Conservation (phyloP, 768 basidiomycete species). For the Lactarius akahatsu region DNA sequence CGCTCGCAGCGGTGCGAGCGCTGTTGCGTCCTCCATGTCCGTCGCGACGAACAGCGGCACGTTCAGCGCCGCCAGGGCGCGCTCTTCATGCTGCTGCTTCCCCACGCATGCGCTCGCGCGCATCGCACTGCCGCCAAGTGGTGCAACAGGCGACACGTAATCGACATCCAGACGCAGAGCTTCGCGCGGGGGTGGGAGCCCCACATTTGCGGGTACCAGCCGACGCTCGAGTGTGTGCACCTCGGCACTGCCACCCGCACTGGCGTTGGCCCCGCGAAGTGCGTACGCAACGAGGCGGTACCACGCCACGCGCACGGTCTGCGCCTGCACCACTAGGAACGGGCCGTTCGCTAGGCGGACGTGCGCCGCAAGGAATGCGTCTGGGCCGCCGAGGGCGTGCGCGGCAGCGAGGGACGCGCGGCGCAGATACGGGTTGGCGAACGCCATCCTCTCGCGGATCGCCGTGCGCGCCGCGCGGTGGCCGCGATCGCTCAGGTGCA, state of each 20-base stretch:
- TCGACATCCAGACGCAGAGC: constrained; percentile 16
- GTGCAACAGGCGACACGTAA: constrained; percentile 31
- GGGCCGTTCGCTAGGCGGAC: constrained; percentile 67
- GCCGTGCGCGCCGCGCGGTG: constrained; percentile 46
- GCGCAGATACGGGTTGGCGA: constrained; percentile 50
- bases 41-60: constrained; percentile 67
- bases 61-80: constrained; percentile 45
- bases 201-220: constrained; percentile 20
- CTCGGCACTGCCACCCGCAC: not conserved
- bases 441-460: constrained; percentile 58
- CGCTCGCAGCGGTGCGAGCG: constrained; percentile 44
- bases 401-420: constrained; percentile 42
- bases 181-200: constrained; percentile 31
- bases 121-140: constrained; percentile 18
- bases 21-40: constrained; percentile 45
- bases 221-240: constrained; percentile 19
- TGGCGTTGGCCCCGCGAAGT: constrained; percentile 37
- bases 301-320: constrained; percentile 53
- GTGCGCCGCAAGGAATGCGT: constrained; percentile 59
- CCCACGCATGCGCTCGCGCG: constrained; percentile 40
- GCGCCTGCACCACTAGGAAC: constrained; percentile 46
- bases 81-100: constrained; percentile 36
- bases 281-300: constrained; percentile 52
- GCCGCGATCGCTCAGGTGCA: constrained; percentile 46
- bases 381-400: constrained; percentile 40